These are phyloP conservation scores for Umbilicaria muhlenbergii DNA, from an alignment of 495 filamentous ascomycete species.

Conservation along the genomic window DNA sequence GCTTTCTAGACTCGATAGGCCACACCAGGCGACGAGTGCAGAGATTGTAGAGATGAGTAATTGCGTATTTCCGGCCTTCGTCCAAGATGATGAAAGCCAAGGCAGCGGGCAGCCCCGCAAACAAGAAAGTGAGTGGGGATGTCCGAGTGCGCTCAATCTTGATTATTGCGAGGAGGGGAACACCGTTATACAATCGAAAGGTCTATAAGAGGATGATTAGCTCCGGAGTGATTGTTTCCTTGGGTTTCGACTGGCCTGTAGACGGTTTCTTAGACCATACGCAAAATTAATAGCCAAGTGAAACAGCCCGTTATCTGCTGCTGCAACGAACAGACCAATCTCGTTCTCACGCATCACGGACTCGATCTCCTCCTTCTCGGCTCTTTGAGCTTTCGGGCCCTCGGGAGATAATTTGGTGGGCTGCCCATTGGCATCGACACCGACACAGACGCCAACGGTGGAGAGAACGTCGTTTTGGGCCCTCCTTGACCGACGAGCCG, in stretches of 20 bases:
- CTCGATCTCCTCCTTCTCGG: slow-evolving; percentile 27
- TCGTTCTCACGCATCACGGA: slow-evolving; percentile 32
- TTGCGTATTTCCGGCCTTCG: not conserved
- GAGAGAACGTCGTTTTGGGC: slow-evolving; percentile 44
- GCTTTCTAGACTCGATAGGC: slow-evolving; percentile 30
- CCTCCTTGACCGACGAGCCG: slow-evolving; percentile 29
- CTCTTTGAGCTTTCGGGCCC: slow-evolving; percentile 12
- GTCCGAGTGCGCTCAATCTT: slow-evolving; percentile 20
- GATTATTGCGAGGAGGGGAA: slow-evolving; percentile 24
- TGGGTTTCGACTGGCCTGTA: slow-evolving; percentile 25
- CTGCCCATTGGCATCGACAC: slow-evolving; percentile 19
- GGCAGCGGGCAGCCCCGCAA: slow-evolving; percentile 29
- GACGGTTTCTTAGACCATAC: slow-evolving; percentile 25
- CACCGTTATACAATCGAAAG: slow-evolving; percentile 27
- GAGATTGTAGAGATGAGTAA: too few relatives aligned
- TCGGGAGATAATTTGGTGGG: not conserved
- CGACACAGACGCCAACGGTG: slow-evolving; percentile 36
- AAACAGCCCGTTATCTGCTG: slow-evolving; percentile 26
- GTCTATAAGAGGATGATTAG: slow-evolving; percentile 19
- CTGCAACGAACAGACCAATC: slow-evolving; percentile 31
- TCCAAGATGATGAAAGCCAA: slow-evolving; percentile 1
- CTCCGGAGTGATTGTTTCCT: not conserved
- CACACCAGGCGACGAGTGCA: slow-evolving; percentile 23
- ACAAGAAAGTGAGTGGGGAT: slow-evolving; percentile 26
- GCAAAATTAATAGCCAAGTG: slow-evolving; percentile 29